Evolutionary conservation across 306 rosid species (phyloP), one percentile per base, ranked within the genome.

Genomic region (Prosopis cineraria): DNA sequence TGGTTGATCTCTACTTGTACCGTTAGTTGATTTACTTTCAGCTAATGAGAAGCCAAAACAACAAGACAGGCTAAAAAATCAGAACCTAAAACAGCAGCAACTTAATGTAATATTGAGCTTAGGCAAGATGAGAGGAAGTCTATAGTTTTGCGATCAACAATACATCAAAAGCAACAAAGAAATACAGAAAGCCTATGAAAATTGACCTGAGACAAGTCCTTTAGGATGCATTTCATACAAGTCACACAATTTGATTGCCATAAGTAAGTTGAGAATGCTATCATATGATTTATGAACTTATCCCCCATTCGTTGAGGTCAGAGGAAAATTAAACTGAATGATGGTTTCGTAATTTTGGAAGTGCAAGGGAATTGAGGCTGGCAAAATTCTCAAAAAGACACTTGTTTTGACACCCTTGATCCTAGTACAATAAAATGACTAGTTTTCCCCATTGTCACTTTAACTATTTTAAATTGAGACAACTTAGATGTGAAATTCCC

Each of bases 1-100:
- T 16, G 92, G 97, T 78, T 92, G 96, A 77, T 90, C 97, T 86
- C 87, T 84, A 81, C 91, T 88, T 45, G 96, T 86, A 70, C 89
- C 92, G 47, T 76, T 87, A n/a, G 86, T 82, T 27, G 89, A 89
- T 84, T 89, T 92, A 75, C 86, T 84, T 80, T 90, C 93, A 83
- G 87, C 84, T 81, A 70, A 68, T 50, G 55, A 65, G 33, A 70
- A 64, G 64, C 45, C 8, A 62, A 69, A 75, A 39, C 63, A 55
- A 82, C 36, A 4, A 80, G 19, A 83, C 59, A 58, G 24, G 65
- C 41, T 30, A 22, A 65, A 7, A 12, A 17, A 69, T 41, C 30
- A 72, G 59, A 65, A 72, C 22, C 78, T 55, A 34, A 53, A 52
- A 80, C 24, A 53, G 11, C 36, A 31, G 58, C 30, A 40, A 44